Conservation (phyloP, 257 asterid genomes). For the Haberlea rhodopensis region DNA sequence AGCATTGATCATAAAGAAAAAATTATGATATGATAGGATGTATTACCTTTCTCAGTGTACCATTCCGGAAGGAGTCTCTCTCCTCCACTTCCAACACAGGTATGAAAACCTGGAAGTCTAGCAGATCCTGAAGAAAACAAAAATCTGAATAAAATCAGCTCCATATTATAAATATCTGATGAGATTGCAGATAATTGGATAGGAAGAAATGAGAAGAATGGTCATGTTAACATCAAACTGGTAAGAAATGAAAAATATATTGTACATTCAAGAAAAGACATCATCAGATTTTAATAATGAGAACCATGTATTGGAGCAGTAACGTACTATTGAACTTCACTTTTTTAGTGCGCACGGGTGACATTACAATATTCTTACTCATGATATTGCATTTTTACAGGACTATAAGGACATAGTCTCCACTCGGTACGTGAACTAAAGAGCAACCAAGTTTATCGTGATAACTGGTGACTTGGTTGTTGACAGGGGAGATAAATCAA, state of each 20-base stretch:
- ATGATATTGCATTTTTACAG: not conserved
- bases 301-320: not conserved
- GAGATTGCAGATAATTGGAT: conserved; percentile 3
- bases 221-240: not conserved
- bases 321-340: conserved; percentile 17
- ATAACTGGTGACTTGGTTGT: conserved; percentile 4
- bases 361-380: conserved; percentile 1
- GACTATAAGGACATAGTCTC: not conserved
- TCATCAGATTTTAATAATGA: not conserved
- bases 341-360: conserved; percentile 2
- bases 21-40: conserved; percentile 14
- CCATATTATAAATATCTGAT: conserved; percentile 19
- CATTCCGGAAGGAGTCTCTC: conserved; percentile 94
- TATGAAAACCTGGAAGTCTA: conserved; percentile 93
- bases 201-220: not conserved
- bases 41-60: conserved; percentile 85
- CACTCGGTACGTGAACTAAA: not conserved
- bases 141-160: conserved; percentile 17
- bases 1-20: conserved; percentile 10
- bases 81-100: conserved; percentile 98
- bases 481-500: conserved; percentile 22
- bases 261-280: not conserved
- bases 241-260: not conserved
- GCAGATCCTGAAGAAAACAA: conserved; percentile 69
- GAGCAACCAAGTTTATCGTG: not conserved